phyloP scores from a whole-genome alignment of 2,329 filamentous ascomycete species.

The Thielaviopsis populi region DNA sequence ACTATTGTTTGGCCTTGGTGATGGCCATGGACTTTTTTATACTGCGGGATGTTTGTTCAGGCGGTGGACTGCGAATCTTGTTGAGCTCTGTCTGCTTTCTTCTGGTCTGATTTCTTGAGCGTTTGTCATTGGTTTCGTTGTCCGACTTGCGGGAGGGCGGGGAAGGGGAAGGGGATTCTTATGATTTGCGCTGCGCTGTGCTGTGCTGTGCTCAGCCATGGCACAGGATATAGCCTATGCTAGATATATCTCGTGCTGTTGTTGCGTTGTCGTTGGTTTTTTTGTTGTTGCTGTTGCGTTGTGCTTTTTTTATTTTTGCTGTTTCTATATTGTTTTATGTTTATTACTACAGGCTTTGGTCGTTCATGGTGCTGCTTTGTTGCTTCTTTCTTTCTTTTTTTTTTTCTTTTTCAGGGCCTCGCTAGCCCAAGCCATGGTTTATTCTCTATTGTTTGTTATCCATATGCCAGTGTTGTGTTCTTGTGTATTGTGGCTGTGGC shows the following conservation, averaged over 20 bases:
- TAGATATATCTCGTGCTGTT: slow-evolving; percentile 8
- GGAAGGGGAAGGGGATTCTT: slow-evolving; percentile 20
- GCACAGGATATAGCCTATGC: background rate
- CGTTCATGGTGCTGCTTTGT: slow-evolving; percentile 2
- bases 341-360: slow-evolving; percentile 9
- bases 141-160: slow-evolving; percentile 16
- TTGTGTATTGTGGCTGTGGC: background rate
- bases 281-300: slow-evolving; percentile 4
- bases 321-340: slow-evolving; percentile 10
- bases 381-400: no score
- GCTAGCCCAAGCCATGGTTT: background rate
- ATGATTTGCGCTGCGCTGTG: slow-evolving; percentile 11
- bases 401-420: background rate
- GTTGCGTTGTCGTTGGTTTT: slow-evolving; percentile 17
- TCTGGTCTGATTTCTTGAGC: background rate
- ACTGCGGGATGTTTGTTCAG: background rate
- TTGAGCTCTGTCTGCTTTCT: background rate
- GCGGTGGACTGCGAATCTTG: background rate
- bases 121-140: slow-evolving; percentile 14
- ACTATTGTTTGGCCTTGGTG: slow-evolving; percentile 3
- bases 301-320: slow-evolving; percentile 8
- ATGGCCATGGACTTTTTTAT: background rate
- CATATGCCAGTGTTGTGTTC: background rate
- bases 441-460: background rate
- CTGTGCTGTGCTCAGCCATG: background rate